phyloP scores from a whole-genome alignment of 75 land plant species.

The Azolla pinnata region DNA sequence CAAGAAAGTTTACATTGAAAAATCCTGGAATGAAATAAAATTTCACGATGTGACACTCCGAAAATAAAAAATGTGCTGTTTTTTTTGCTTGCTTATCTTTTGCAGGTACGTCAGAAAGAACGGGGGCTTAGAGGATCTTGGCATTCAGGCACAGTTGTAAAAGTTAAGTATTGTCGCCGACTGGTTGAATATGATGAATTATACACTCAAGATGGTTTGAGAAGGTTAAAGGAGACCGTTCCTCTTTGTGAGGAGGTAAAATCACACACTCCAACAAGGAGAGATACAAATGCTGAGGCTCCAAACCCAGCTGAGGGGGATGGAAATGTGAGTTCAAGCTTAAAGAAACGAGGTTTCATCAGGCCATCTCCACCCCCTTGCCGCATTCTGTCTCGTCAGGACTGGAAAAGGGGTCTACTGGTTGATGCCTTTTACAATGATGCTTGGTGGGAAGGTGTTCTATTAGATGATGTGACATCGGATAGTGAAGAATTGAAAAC shows the following conservation, averaged over 20 bases:
- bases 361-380: constrained; percentile 47
- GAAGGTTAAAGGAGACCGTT: constrained; percentile 28
- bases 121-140: constrained; percentile 68
- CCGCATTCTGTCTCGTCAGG: not conserved
- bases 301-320: no score
- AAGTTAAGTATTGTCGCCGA: constrained; percentile 3
- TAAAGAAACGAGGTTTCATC: constrained; percentile 28
- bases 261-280: constrained; percentile 5
- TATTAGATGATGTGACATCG: constrained; percentile 34
- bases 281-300: not conserved
- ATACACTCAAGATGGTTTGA: constrained; percentile 18
- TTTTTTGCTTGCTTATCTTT: no score
- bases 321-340: no score
- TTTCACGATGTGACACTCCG: no score
- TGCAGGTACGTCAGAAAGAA: constrained; percentile 52
- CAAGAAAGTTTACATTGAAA: no score
- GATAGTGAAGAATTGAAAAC: constrained; percentile 21
- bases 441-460: constrained; percentile 90
- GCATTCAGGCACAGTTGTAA: constrained; percentile 42
- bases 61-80: no score
- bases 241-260: constrained; percentile 23
- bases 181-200: constrained; percentile 43
- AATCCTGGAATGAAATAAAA: no score
- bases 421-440: constrained; percentile 55
- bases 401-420: constrained; percentile 43